These are phyloP conservation scores for Boletellus sp. DNA, from an alignment of 768 basidiomycete genomes.

Conservation along the genomic window DNA sequence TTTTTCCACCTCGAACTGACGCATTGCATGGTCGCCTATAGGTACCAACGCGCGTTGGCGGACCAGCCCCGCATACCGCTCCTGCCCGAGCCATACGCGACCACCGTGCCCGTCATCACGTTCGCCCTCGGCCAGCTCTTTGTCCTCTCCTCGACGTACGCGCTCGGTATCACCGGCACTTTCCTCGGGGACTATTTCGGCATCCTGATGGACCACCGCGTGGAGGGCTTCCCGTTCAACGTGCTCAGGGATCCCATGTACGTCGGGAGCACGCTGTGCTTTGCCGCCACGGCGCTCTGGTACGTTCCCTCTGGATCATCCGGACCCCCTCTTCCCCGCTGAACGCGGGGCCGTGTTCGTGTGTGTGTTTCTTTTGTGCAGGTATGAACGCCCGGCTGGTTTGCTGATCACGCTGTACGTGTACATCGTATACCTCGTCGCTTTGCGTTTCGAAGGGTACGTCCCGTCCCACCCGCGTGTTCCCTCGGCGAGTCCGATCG, in stretches of 20 bases:
- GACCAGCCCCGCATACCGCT: conserved; percentile 71
- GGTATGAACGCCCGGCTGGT: conserved; percentile 86
- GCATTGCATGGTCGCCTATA: conserved; percentile 32
- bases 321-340: too few relatives aligned
- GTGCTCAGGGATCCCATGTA: conserved; percentile 95
- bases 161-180: conserved; percentile 89
- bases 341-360: background rate
- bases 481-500: too few relatives aligned
- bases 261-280: conserved; percentile 89
- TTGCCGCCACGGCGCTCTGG: conserved; percentile 85
- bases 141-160: conserved; percentile 85
- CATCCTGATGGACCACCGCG: conserved; percentile 81
- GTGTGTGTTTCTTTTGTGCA: conserved; percentile 24
- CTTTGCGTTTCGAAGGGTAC: conserved; percentile 87
- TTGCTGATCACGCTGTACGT: conserved; percentile 78
- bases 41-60: conserved; percentile 70
- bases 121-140: conserved; percentile 78
- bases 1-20: background rate
- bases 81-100: conserved; percentile 63
- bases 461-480: conserved; percentile 27
- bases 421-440: conserved; percentile 78
- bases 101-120: conserved; percentile 53
- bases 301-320: conserved; percentile 33
- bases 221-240: conserved; percentile 98
- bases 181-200: conserved; percentile 86